phyloP scores from a whole-genome alignment of 306 rosid species.

The Ochetophila trinervis region DNA sequence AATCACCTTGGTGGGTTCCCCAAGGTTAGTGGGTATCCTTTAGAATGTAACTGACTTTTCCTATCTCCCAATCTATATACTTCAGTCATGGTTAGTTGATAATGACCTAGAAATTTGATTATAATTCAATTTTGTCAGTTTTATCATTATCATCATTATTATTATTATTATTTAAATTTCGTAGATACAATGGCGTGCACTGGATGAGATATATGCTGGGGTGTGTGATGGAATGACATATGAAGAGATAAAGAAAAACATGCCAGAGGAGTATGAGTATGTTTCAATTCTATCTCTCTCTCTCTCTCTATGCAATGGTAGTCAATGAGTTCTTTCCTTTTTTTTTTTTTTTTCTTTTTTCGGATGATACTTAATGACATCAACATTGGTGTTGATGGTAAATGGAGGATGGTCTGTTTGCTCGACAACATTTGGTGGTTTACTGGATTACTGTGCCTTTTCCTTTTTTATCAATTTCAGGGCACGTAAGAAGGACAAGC shows the following conservation, averaged over 20 bases:
- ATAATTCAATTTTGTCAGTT: slow-evolving; percentile 3
- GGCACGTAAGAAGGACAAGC: slow-evolving; percentile 86
- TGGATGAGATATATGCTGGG: slow-evolving; percentile 89
- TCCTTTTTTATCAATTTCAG: slow-evolving; percentile 35
- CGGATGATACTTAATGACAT: background rate
- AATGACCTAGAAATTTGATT: slow-evolving; percentile 7
- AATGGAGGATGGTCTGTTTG: background rate
- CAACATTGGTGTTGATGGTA: background rate
- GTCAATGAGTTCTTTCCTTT: background rate
- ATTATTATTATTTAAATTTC: slow-evolving; percentile 19
- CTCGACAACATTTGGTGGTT: background rate
- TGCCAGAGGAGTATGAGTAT: slow-evolving; percentile 95
- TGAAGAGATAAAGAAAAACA: slow-evolving; percentile 92
- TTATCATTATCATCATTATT: background rate
- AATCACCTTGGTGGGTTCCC: slow-evolving; percentile 85
- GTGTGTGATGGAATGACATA: slow-evolving; percentile 97
- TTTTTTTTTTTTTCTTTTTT: background rate
- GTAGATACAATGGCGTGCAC: slow-evolving; percentile 99
- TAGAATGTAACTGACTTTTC: background rate
- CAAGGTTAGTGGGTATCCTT: slow-evolving; percentile 57
- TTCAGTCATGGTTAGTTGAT: background rate
- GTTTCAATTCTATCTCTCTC: slow-evolving; percentile 33
- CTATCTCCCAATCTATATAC: background rate
- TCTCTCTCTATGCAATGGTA: background rate
- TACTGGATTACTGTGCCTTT: background rate